phyloP scores from a whole-genome alignment of 306 rosid genomes.

The Psophocarpus tetragonolobus region DNA sequence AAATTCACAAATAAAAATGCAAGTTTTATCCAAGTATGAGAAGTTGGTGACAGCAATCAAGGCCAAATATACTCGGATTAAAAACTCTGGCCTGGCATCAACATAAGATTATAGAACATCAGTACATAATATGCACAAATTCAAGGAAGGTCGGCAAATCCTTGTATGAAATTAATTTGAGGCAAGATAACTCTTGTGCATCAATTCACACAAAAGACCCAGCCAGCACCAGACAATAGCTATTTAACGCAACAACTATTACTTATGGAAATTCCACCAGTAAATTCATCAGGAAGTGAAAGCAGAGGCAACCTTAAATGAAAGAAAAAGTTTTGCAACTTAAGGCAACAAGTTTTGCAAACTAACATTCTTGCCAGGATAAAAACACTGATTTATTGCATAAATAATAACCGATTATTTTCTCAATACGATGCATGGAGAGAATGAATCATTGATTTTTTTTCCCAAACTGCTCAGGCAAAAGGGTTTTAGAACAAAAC shows the following conservation, averaged over 20 bases:
- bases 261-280: neutral
- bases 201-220: conserved; percentile 20
- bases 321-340: neutral
- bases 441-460: neutral
- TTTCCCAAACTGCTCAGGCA: neutral
- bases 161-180: neutral
- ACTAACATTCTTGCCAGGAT: neutral
- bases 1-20: neutral
- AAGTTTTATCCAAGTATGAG: conserved; percentile 12
- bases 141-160: neutral
- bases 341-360: conserved; percentile 2
- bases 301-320: conserved; percentile 5
- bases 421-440: neutral
- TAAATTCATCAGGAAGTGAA: neutral
- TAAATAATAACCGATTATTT: neutral
- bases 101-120: neutral
- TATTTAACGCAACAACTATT: neutral
- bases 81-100: neutral
- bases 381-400: conserved; percentile 5
- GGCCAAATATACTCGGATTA: too few relatives aligned
- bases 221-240: neutral
- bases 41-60: conserved; percentile 23
- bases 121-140: neutral
- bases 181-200: neutral
- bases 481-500: conserved; percentile 16